These are phyloP conservation scores for Solanum hybrid DNA, from an alignment of 305 asterid genomes.

Conservation along the genomic window DNA sequence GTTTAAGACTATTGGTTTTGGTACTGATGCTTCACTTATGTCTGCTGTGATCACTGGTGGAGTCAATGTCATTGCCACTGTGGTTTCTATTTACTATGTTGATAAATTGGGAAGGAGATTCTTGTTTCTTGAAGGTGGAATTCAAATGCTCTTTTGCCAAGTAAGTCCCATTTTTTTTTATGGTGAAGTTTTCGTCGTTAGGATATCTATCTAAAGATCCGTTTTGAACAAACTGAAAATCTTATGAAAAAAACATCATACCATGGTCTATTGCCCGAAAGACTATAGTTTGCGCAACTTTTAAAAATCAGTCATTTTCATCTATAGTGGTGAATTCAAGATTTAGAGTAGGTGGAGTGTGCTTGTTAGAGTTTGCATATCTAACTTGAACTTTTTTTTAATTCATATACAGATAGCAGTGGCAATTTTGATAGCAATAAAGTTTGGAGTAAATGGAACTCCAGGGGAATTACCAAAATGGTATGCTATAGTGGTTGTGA, in stretches of 20 bases:
- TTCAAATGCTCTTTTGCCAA: slow-evolving; percentile 68
- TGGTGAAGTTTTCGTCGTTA: neutral
- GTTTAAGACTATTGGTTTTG: slow-evolving; percentile 72
- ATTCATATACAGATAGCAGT: slow-evolving; percentile 31
- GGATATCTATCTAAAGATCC: neutral
- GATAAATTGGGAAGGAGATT: slow-evolving; percentile 80
- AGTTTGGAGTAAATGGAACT: slow-evolving; percentile 53
- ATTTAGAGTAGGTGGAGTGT: neutral
- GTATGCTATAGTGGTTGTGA: slow-evolving; percentile 65
- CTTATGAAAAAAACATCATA: neutral
- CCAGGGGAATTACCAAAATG: slow-evolving; percentile 45
- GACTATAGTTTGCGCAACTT: neutral
- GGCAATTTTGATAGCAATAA: slow-evolving; percentile 41
- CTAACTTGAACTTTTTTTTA: neutral
- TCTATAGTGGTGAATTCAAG: no score
- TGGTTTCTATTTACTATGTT: slow-evolving; percentile 56
- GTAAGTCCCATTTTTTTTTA: slow-evolving; percentile 13
- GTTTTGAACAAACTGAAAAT: neutral
- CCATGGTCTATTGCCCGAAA: neutral
- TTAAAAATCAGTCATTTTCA: neutral
- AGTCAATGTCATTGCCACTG: slow-evolving; percentile 56
- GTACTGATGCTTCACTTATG: slow-evolving; percentile 48
- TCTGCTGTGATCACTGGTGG: slow-evolving; percentile 68
- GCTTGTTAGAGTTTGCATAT: neutral
- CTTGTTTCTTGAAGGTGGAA: slow-evolving; percentile 70